Percentiles rank a stretch among this genome's conserved stretches.
Evolutionary conservation across 495 filamentous ascomycete genomes (phyloP).

Genomic region (Sordaria brevicollis): DNA sequence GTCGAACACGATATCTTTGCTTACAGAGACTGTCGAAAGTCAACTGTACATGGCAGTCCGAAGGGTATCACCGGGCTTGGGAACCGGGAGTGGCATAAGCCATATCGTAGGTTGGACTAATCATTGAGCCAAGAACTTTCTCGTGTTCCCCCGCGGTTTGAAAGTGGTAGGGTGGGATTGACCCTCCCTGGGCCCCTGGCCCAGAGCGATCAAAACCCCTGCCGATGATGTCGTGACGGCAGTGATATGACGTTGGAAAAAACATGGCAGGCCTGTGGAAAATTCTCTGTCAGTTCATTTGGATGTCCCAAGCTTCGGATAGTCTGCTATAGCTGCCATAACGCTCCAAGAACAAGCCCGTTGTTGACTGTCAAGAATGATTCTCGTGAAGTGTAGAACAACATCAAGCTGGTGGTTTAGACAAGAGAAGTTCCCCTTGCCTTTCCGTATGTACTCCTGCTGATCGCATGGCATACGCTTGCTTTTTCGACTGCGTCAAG

Average conservation of each 20-base stretch:
- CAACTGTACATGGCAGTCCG: neutral
- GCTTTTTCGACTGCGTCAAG: neutral
- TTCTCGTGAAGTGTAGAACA: neutral
- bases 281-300: neutral
- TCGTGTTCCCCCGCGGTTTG: neutral
- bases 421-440: neutral
- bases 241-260: slow-evolving; percentile 5
- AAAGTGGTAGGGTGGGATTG: neutral
- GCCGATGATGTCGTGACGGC: slow-evolving; percentile 16
- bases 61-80: neutral
- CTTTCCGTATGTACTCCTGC: neutral
- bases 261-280: slow-evolving; percentile 1
- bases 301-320: neutral
- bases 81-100: neutral
- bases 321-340: neutral
- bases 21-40: neutral
- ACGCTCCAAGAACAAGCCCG: neutral
- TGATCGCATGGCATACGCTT: neutral
- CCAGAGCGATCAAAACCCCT: slow-evolving; percentile 4
- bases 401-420: neutral
- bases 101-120: neutral
- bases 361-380: neutral
- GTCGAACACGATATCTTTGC: neutral
- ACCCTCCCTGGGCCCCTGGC: neutral
- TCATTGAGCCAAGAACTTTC: neutral